Evolutionary conservation across 2,329 filamentous ascomycete genomes (phyloP).

Genomic region (Trichophyton verrucosum): DNA sequence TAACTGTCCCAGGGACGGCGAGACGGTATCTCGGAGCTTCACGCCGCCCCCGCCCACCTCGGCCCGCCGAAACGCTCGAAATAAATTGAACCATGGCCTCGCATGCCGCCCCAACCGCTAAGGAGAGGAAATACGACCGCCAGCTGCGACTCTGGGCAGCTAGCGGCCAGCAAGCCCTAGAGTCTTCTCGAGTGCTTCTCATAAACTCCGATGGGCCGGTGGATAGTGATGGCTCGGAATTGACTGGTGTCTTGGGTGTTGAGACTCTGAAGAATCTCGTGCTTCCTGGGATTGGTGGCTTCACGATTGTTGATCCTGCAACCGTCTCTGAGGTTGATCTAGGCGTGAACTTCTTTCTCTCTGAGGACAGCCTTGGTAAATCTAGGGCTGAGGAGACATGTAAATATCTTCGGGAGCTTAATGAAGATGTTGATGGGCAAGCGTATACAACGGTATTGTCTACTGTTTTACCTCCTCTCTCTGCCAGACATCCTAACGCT

Average conservation of each 20-base stretch:
- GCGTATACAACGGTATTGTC: conserved; percentile 47
- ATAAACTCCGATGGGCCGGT: conserved; percentile 54
- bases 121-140: conserved; percentile 76
- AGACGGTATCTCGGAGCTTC: not conserved
- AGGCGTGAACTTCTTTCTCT: conserved; percentile 94
- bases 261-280: conserved; percentile 97
- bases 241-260: conserved; percentile 72
- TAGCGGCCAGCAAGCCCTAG: conserved; percentile 76
- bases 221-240: conserved; percentile 29
- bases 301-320: conserved; percentile 76
- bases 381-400: conserved; percentile 67
- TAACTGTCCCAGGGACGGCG: not conserved
- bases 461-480: not conserved
- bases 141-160: conserved; percentile 94
- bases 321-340: conserved; percentile 70
- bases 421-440: conserved; percentile 76
- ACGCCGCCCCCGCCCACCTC: not conserved
- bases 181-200: conserved; percentile 81
- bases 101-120: conserved; percentile 41
- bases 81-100: conserved; percentile 14
- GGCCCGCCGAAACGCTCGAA: not conserved
- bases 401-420: conserved; percentile 70
- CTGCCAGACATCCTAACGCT: conserved; percentile 5
- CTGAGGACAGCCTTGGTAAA: conserved; percentile 62
- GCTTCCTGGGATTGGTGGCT: conserved; percentile 77